Conservation (phyloP, 1,284 basidiomycete species). For the Mycena sp. region DNA sequence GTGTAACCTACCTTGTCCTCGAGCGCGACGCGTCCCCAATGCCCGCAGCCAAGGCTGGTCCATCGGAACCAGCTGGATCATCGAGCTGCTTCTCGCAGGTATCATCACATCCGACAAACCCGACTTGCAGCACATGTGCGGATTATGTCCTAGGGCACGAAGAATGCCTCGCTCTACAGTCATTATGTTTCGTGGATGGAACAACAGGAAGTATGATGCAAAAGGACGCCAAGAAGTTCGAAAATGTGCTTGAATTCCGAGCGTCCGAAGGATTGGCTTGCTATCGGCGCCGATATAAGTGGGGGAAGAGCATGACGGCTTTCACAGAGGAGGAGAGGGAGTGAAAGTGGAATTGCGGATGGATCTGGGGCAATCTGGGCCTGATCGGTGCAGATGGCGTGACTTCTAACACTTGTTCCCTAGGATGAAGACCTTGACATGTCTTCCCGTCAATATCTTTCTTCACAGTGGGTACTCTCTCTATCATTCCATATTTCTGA, state of each 20-base stretch:
- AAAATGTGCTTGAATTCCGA: too few relatives aligned
- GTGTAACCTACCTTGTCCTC: neutral
- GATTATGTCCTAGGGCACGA: neutral
- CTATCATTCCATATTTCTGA: neutral
- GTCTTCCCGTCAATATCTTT: neutral
- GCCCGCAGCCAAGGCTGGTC: neutral
- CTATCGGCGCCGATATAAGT: neutral
- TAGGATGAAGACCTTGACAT: neutral
- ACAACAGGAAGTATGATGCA: neutral
- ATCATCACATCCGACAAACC: neutral
- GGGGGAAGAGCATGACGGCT: neutral
- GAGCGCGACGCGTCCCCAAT: neutral
- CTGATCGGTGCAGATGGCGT: neutral
- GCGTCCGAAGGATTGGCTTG: neutral
- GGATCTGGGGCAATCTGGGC: neutral
- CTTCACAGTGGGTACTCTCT: neutral
- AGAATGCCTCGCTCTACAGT: neutral
- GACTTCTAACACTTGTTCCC: neutral
- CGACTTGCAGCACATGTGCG: neutral
- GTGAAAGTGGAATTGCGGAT: neutral
- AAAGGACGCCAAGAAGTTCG: too few relatives aligned
- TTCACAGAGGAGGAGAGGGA: neutral
- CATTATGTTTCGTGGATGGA: neutral
- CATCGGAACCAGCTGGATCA: neutral
- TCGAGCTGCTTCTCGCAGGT: neutral